phyloP scores from a whole-genome alignment of 2,329 filamentous ascomycete genomes.

The Lasiodiplodia citricola region DNA sequence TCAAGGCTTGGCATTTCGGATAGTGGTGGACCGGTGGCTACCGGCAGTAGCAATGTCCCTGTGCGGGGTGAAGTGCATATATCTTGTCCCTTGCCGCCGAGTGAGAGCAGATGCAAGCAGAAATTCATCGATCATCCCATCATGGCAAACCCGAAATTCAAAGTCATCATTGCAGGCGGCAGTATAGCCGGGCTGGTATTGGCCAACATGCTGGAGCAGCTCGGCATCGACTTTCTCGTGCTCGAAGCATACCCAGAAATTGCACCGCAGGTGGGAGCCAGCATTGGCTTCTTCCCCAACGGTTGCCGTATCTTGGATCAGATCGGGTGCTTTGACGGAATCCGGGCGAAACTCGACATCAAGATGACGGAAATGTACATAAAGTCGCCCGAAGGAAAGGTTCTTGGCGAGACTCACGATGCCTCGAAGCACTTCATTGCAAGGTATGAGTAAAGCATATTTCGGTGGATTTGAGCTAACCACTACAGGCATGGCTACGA shows the following conservation, averaged over 20 bases:
- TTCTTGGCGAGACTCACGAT: background rate
- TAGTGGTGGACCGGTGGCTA: no score
- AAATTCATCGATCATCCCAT: no score
- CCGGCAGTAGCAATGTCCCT: no score
- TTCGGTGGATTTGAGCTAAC: background rate
- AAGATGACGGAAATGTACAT: background rate
- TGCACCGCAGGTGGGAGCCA: conserved; percentile 32
- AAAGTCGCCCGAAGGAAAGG: no score
- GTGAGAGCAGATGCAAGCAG: no score
- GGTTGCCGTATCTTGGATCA: conserved; percentile 26
- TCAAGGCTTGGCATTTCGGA: no score
- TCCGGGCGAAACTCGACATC: background rate
- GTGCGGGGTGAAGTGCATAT: no score
- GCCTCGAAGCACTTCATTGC: background rate
- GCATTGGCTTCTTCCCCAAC: conserved; percentile 31
- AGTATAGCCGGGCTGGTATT: conserved; percentile 19
- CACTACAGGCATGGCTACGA: conserved; percentile 6
- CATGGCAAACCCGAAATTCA: background rate
- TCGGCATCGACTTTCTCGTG: conserved; percentile 26
- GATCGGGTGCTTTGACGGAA: conserved; percentile 7
- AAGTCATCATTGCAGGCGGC: conserved; percentile 23
- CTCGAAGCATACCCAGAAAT: conserved; percentile 32
- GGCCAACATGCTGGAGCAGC: conserved; percentile 14
- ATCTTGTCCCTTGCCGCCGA: no score
- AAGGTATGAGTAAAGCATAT: background rate